A percentile compares a stretch with the other conserved stretches of the same genome.
phyloP scores from a whole-genome alignment of 768 basidiomycete species.

The Coprinellus aureogranulatus region DNA sequence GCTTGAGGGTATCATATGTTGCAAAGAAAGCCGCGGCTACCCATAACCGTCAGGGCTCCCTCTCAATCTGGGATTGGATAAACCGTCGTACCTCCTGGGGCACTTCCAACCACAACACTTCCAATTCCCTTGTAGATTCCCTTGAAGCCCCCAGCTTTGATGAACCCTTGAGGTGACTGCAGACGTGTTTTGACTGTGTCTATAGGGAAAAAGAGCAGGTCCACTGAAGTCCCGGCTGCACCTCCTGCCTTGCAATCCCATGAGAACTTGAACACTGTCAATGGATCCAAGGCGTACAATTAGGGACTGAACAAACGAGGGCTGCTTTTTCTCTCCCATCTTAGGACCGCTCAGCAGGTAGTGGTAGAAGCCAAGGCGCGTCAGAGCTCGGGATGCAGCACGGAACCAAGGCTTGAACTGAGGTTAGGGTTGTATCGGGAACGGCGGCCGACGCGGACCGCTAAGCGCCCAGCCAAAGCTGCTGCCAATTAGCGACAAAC shows the following conservation, averaged over 20 bases:
- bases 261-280: not conserved
- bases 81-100: constrained; percentile 85
- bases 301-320: constrained; percentile 1
- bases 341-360: not conserved
- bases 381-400: too few species aligned
- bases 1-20: constrained; percentile 88
- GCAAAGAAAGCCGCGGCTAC: constrained; percentile 94
- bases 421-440: too few species aligned
- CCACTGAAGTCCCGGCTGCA: constrained; percentile 88
- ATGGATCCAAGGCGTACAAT: not conserved
- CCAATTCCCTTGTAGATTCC: constrained; percentile 94
- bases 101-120: constrained; percentile 91
- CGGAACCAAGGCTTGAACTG: too few species aligned
- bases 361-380: not conserved
- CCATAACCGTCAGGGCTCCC: constrained; percentile 1
- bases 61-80: not conserved
- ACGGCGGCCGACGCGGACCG: too few species aligned
- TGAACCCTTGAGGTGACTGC: constrained; percentile 85
- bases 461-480: too few species aligned
- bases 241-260: constrained; percentile 68
- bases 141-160: constrained; percentile 78
- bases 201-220: constrained; percentile 93
- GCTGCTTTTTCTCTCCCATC: not conserved
- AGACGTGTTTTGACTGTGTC: constrained; percentile 96
- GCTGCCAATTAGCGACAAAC: too few species aligned